Evolutionary conservation across 352 stramenopile genomes (phyloP), one percentile per base, ranked within the genome.

Genomic region (Paralagenidium karlingii): DNA sequence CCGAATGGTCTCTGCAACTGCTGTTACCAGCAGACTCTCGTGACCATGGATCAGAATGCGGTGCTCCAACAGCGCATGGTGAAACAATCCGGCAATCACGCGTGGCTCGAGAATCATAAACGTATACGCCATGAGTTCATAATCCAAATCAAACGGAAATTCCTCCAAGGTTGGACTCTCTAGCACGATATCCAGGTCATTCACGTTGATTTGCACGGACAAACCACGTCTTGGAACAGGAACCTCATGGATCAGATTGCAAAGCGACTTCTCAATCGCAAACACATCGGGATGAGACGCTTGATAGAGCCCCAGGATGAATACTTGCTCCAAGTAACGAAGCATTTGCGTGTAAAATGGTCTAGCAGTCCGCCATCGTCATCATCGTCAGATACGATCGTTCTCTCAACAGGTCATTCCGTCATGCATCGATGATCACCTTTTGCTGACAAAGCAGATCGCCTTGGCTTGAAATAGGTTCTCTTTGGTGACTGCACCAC

Each of bases 211-310:
- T 28, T 68, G 62, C 36, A 75, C 53, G 2, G 55, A 41, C 13
- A 76, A 41, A 0, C 55, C 58, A 8, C 53, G 52, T 20, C 60
- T 45, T 8, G 64, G 60, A 13, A 63, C 51, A 0, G 64, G 60
- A 1, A 78, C 60, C 43, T 78, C 64, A 21, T 71, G 55, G 25
- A 78, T 60, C 2, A 78, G 41, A 37, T 78, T 78, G 45, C 49
- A 64, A 13, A 78, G 37, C 10, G 55, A 50, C 11, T 55, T 52
- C 26, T 78, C 64, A 0, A 78, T 50, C 45, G 40, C 12, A n/a
- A n/a, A n/a, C n/a, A n/a, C n/a, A n/a, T n/a, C n/a, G n/a, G n/a
- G n/a, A n/a, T n/a, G n/a, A n/a, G n/a, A n/a, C n/a, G 48, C 41
- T 43, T 78, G 64, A 10, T 48, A 41, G 8, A 64, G 36, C 1